phyloP scores from a whole-genome alignment of 306 rosid genomes.

The Pyrus betulifolia region DNA sequence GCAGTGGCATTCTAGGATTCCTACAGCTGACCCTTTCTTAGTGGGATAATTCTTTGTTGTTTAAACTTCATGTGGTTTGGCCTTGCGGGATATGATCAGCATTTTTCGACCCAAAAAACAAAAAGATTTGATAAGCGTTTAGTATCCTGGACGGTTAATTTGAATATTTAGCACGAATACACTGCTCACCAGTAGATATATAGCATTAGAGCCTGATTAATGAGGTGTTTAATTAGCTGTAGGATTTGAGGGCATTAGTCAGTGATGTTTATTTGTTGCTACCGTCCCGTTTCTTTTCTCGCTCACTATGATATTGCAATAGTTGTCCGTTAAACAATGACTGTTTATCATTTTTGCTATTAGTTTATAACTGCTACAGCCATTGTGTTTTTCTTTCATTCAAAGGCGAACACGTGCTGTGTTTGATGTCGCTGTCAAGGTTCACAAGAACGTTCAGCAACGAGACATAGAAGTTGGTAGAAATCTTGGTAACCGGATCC shows the following conservation, averaged over 20 bases:
- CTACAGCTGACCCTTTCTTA: too few relatives aligned
- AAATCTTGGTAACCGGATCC: constrained; percentile 69
- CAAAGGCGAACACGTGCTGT: constrained; percentile 64
- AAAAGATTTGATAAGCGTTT: neutral
- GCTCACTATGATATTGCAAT: neutral
- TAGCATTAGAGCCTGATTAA: neutral
- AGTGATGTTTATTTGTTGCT: neutral
- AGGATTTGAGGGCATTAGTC: neutral
- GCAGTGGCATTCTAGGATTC: too few relatives aligned
- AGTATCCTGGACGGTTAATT: neutral
- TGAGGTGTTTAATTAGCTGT: neutral
- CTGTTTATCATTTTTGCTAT: neutral
- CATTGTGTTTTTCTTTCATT: neutral
- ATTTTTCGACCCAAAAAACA: too few relatives aligned
- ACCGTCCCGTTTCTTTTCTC: neutral
- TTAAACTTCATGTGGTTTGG: too few relatives aligned
- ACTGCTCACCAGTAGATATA: neutral
- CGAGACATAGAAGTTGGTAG: constrained; percentile 87
- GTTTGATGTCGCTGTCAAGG: constrained; percentile 60
- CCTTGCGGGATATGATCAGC: neutral
- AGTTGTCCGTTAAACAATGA: neutral
- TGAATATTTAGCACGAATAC: neutral
- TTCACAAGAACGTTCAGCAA: constrained; percentile 66
- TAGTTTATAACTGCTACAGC: neutral
- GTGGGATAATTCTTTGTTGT: too few relatives aligned